These are phyloP conservation scores for Fraxinus angustifolia DNA, from an alignment of 305 asterid species.

Conservation along the genomic window DNA sequence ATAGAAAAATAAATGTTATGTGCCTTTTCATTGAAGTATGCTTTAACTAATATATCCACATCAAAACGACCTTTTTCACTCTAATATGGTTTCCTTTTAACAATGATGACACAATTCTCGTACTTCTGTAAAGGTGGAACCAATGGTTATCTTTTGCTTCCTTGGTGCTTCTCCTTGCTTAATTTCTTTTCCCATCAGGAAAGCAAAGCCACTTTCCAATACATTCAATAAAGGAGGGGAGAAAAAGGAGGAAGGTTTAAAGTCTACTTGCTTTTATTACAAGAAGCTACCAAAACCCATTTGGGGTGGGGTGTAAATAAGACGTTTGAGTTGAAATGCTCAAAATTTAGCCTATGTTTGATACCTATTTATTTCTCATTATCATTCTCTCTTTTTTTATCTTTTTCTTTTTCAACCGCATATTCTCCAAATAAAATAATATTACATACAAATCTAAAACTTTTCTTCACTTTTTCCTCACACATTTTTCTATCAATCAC, in stretches of 20 bases:
- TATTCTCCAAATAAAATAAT: no score
- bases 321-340: not conserved
- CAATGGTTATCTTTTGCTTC: slow-evolving; percentile 40
- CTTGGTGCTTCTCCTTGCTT: slow-evolving; percentile 36
- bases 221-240: not conserved
- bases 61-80: slow-evolving; percentile 24
- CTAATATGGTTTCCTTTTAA: slow-evolving; percentile 21
- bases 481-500: no score
- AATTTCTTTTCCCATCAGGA: slow-evolving; percentile 32
- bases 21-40: slow-evolving; percentile 4
- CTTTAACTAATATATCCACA: slow-evolving; percentile 22
- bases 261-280: slow-evolving; percentile 41
- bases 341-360: no score
- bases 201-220: slow-evolving; percentile 40
- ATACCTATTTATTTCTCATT: no score
- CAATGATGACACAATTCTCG: slow-evolving; percentile 41
- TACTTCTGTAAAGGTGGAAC: slow-evolving; percentile 34
- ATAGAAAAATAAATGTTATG: not conserved
- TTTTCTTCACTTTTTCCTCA: no score
- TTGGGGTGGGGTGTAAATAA: not conserved
- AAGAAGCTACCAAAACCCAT: slow-evolving; percentile 45
- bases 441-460: no score
- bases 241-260: not conserved
- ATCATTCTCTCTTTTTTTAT: no score
- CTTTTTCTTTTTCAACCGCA: no score